Conservation (phyloP, 2,329 filamentous ascomycete species). For the Aspergillus ibericus region DNA sequence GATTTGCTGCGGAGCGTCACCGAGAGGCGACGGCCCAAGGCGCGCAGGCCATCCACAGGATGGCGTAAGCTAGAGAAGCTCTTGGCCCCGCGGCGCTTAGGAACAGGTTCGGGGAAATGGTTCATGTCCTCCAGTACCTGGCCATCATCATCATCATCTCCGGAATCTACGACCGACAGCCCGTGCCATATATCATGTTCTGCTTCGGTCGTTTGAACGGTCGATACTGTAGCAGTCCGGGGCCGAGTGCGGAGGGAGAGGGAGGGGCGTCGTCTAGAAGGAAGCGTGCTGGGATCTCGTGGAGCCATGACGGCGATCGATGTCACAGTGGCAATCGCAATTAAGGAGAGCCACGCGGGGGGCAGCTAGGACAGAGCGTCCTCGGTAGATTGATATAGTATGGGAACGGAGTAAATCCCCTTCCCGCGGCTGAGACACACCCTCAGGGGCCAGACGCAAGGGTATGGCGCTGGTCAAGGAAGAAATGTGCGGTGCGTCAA, state of each 20-base stretch:
- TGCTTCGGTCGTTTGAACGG: constrained; percentile 20
- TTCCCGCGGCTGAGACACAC: background rate
- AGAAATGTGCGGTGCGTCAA: background rate
- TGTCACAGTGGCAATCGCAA: constrained; percentile 11
- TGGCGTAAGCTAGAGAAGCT: constrained; percentile 46
- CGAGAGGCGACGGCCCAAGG: constrained; percentile 43
- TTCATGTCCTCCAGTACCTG: constrained; percentile 35
- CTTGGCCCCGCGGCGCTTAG: constrained; percentile 38
- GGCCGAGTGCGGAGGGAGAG: constrained; percentile 40
- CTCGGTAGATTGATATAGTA: constrained; percentile 2
- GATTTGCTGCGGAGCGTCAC: constrained; percentile 42
- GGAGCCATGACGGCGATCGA: constrained; percentile 28
- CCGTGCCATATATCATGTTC: constrained; percentile 27
- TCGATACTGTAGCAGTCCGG: constrained; percentile 34
- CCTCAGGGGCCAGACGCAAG: constrained; percentile 5
- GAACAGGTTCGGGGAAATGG: constrained; percentile 31
- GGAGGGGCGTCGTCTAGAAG: constrained; percentile 40
- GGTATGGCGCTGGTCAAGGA: background rate
- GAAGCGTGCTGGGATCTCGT: constrained; percentile 29
- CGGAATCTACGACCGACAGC: constrained; percentile 23
- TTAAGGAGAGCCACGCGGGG: constrained; percentile 1
- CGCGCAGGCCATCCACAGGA: constrained; percentile 43
- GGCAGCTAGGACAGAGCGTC: constrained; percentile 4
- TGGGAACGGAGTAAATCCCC: background rate
- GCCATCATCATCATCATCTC: constrained; percentile 23